A percentile compares a stretch with the other conserved stretches of the same genome.
Evolutionary conservation across 495 filamentous ascomycete species (phyloP).

Genomic region (Opeltia flavorubescens): DNA sequence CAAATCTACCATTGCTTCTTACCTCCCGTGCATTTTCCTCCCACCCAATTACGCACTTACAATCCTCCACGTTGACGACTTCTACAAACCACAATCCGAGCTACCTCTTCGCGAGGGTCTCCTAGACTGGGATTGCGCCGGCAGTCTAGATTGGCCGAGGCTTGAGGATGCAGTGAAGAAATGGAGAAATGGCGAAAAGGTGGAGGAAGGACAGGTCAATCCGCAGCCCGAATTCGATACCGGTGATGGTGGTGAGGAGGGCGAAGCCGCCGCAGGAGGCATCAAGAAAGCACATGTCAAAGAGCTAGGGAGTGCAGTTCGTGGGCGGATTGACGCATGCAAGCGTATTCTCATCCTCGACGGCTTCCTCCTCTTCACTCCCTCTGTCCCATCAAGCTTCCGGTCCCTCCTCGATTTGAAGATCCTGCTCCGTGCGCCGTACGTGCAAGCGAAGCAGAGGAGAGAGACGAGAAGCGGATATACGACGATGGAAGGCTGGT

Average conservation of each 20-base stretch:
- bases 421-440: constrained; percentile 57
- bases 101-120: constrained; percentile 45
- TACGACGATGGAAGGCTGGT: constrained; percentile 74
- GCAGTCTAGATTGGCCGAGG: constrained; percentile 51
- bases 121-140: constrained; percentile 77
- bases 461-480: constrained; percentile 68
- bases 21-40: constrained; percentile 59
- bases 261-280: constrained; percentile 6
- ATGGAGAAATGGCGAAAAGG: constrained; percentile 52
- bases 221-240: constrained; percentile 30
- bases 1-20: constrained; percentile 65
- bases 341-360: constrained; percentile 41
- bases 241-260: constrained; percentile 18
- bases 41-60: constrained; percentile 13
- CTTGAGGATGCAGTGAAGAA: constrained; percentile 47
- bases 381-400: constrained; percentile 7
- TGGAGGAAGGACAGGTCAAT: constrained; percentile 59
- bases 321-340: too few species aligned
- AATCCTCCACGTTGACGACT: constrained; percentile 87
- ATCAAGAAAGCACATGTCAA: background rate
- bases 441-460: constrained; percentile 44
- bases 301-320: too few species aligned
- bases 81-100: constrained; percentile 66
- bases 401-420: constrained; percentile 49
- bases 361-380: constrained; percentile 68